These are phyloP conservation scores for Alternaria novae-zelandiae DNA, from an alignment of 2,329 filamentous ascomycete genomes.

Conservation along the genomic window DNA sequence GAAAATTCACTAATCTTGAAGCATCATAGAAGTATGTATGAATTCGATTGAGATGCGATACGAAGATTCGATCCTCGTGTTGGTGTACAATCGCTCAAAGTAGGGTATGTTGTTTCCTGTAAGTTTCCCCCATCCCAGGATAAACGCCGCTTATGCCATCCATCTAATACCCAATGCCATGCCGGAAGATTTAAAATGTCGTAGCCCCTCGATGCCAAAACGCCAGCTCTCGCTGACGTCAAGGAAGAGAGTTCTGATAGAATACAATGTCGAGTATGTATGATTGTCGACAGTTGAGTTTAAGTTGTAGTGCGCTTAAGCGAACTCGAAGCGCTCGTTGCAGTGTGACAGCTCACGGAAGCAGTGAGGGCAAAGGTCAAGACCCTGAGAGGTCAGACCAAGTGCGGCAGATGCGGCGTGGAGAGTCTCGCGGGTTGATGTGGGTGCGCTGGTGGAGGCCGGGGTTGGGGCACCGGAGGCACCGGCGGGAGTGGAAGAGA, in stretches of 20 bases:
- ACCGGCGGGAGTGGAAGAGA: conserved; percentile 32
- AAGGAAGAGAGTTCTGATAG: not conserved
- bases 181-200: not conserved
- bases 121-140: not conserved
- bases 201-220: not conserved
- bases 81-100: conserved; percentile 2
- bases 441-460: conserved; percentile 16
- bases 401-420: conserved; percentile 29
- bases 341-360: conserved; percentile 36
- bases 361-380: conserved; percentile 37
- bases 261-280: not conserved
- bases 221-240: not conserved
- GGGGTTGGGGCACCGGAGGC: conserved; percentile 30
- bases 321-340: conserved; percentile 34
- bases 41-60: conserved; percentile 8
- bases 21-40: not conserved
- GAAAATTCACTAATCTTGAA: not conserved
- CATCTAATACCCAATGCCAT: not conserved
- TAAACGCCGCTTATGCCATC: conserved; percentile 1
- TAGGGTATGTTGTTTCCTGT: conserved; percentile 4
- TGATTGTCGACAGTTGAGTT: not conserved
- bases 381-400: conserved; percentile 23
- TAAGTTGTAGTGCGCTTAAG: conserved; percentile 4
- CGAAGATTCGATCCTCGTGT: not conserved
- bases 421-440: conserved; percentile 29